Base-by-base conservation (phyloP, 148 eudicot genomes). In the Rhododendron simsii region DNA sequence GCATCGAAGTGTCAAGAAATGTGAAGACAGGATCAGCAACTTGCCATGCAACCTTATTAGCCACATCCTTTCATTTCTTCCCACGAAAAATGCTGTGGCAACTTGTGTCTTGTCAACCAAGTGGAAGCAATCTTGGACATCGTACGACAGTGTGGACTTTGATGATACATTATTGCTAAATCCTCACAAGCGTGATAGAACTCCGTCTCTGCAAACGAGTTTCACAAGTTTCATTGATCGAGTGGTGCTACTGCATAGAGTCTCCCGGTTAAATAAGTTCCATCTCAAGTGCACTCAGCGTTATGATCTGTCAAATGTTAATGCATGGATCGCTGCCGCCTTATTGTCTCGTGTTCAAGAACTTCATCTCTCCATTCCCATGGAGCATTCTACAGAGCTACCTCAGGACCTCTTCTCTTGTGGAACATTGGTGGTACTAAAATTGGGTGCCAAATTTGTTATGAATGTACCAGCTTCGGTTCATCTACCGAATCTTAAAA, bases 401-500 rank as follows among this genome's bases (percentile, higher is more conserved):
- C 63, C 63, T 57, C 63, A 18, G 6, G 63, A 57, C 21, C 63
- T 18, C 63, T 57, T 57, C 21, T 2, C 83, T 28, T 41, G 87
- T 78, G 8, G n/a, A 15, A 78, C 87, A 39, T 11, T 85, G 26
- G 82, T 59, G 77, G 61, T 78, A 69, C 67, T 85, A 55, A 85
- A 78, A 81, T 74, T 85, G 26, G 20, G 41, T 13, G 23, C 45
- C 1, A n/a, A 21, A 53, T 75, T 76, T 80, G 78, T 55, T 30
- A 51, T 4, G 7, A 53, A 20, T 30, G 55, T 83, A 9, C 79
- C 41, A 3, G 4, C 30, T 48, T 69, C 57, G 13, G 75, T 81
- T 26, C 37, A 12, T 74, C 85, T 85, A 8, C 83, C 77, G 12
- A 85, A 26, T 23, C 67, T 86, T 63, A 87, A 87, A 87, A 5